Conservation (phyloP, 1,284 basidiomycete genomes). For the Hemileia vastatrix region DNA sequence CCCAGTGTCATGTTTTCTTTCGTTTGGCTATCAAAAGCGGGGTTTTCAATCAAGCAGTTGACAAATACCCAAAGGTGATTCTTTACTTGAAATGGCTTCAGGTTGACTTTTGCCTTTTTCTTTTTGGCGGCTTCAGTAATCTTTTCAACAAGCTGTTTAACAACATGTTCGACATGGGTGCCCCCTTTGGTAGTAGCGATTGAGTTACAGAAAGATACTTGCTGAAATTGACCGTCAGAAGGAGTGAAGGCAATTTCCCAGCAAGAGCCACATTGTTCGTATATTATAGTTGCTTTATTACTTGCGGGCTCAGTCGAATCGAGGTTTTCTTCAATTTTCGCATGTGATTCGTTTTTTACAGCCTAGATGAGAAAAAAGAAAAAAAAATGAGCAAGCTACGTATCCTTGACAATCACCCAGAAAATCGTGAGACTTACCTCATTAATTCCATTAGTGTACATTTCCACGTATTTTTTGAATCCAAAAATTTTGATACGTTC, state of each 20-base stretch:
- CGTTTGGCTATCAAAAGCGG: conserved; percentile 98
- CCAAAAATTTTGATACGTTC: conserved; percentile 85
- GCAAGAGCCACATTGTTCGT: conserved; percentile 66
- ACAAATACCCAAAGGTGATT: conserved; percentile 99
- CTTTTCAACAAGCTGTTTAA: conserved; percentile 76
- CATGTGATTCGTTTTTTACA: conserved; percentile 52
- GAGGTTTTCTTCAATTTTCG: conserved; percentile 32
- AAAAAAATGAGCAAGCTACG: conserved; percentile 6
- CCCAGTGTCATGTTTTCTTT: conserved; percentile 91
- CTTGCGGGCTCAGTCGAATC: conserved; percentile 62
- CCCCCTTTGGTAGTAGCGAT: conserved; percentile 97
- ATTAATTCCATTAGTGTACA: conserved; percentile 56
- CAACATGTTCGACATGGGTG: conserved; percentile 77
- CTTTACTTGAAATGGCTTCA: conserved; percentile 88
- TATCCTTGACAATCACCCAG: conserved; percentile 29
- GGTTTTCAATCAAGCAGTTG: conserved; percentile 93
- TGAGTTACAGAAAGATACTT: conserved; percentile 96
- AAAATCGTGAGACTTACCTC: conserved; percentile 35
- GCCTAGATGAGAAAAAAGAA: conserved; percentile 53
- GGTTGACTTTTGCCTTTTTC: conserved; percentile 90
- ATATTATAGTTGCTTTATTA: conserved; percentile 67
- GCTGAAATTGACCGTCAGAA: conserved; percentile 80
- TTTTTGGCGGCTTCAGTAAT: conserved; percentile 69
- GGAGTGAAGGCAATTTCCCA: conserved; percentile 97
- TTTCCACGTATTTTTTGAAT: conserved; percentile 96